These are phyloP conservation scores for Claviceps purpurea DNA, from an alignment of 2,329 filamentous ascomycete species.

Conservation along the genomic window DNA sequence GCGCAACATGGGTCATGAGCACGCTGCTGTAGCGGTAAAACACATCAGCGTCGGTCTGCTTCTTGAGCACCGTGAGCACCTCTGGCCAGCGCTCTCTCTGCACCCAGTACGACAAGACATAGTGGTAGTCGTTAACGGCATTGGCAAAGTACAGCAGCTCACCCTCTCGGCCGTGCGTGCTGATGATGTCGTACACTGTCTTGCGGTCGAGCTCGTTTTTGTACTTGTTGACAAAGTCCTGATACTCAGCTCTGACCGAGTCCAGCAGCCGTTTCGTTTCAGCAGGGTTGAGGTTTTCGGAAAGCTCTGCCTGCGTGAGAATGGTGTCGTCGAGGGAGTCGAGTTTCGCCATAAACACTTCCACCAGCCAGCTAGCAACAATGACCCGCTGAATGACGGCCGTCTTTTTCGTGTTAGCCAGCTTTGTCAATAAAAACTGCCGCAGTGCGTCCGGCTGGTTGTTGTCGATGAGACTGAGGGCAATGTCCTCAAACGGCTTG, in stretches of 20 bases:
- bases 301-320: conserved; percentile 71
- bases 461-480: conserved; percentile 78
- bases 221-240: conserved; percentile 75
- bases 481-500: conserved; percentile 94
- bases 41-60: conserved; percentile 80
- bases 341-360: conserved; percentile 94
- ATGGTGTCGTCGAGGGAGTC: conserved; percentile 92
- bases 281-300: conserved; percentile 55
- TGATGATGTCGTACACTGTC: conserved; percentile 91
- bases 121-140: conserved; percentile 81
- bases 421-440: conserved; percentile 77
- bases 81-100: conserved; percentile 88
- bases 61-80: conserved; percentile 77
- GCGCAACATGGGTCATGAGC: conserved; percentile 78
- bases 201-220: conserved; percentile 79
- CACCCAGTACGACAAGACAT: conserved; percentile 93
- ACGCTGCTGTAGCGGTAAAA: conserved; percentile 97
- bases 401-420: conserved; percentile 68
- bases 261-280: conserved; percentile 62
- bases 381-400: conserved; percentile 87
- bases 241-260: conserved; percentile 62
- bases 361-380: conserved; percentile 89
- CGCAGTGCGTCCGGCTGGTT: conserved; percentile 81
- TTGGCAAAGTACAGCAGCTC: conserved; percentile 88
- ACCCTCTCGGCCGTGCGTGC: conserved; percentile 85